phyloP scores from a whole-genome alignment of 73 alveolate genomes.

The Stentor coeruleus region DNA sequence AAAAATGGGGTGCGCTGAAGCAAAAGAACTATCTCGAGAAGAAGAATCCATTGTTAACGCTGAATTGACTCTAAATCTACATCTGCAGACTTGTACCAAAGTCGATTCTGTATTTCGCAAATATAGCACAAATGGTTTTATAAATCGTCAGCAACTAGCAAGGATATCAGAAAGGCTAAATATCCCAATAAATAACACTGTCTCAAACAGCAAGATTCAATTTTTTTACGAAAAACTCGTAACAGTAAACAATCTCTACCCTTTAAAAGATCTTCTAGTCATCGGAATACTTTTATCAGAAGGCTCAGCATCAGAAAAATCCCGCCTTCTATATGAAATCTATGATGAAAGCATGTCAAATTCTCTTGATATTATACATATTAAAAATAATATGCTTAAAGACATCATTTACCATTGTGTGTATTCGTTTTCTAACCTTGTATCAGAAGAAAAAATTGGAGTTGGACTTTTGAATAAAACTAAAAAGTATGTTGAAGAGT shows the following conservation, averaged over 20 bases:
- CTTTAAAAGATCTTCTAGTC: not conserved
- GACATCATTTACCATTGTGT: no score
- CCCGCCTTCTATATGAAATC: not conserved
- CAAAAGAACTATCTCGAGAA: not conserved
- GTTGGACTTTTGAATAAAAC: no score
- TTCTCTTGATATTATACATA: no score
- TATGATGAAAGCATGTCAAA: not conserved
- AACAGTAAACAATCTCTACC: not conserved
- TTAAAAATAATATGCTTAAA: no score
- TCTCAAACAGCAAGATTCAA: not conserved
- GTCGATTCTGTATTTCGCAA: not conserved
- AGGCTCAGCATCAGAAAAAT: not conserved
- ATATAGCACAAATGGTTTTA: not conserved
- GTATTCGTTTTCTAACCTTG: no score
- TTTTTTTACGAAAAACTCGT: not conserved
- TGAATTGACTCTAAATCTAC: not conserved
- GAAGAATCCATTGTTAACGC: not conserved
- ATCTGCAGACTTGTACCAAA: not conserved
- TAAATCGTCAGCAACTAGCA: not conserved
- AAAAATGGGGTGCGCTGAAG: slow-evolving; percentile 2
- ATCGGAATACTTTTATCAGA: not conserved
- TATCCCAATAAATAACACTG: not conserved
- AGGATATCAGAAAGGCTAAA: not conserved
- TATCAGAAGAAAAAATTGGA: no score
- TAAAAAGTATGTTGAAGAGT: no score